Evolutionary conservation across 257 asterid species (phyloP).

Genomic region (Verbascum thapsus): DNA sequence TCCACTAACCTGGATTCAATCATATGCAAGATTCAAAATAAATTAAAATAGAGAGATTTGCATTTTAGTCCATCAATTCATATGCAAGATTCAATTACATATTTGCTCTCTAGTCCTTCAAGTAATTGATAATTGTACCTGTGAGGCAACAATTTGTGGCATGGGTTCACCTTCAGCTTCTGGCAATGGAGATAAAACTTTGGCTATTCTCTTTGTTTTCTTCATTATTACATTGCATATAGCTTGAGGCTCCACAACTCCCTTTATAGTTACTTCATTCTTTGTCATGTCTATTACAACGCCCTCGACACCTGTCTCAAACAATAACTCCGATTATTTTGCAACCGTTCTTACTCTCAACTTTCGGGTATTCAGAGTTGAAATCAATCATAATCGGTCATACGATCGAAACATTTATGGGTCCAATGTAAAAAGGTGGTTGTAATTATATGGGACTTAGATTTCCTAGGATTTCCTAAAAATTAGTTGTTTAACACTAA

Average conservation of each 20-base stretch:
- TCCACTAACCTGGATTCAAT: slow-evolving; percentile 42
- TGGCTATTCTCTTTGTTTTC: slow-evolving; percentile 47
- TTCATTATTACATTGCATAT: slow-evolving; percentile 46
- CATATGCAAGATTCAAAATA: not conserved
- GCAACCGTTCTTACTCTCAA: not conserved
- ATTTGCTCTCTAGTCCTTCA: no score
- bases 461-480: no score
- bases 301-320: slow-evolving; percentile 50
- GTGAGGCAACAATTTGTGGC: slow-evolving; percentile 56
- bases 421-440: no score
- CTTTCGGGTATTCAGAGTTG: no score
- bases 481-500: no score
- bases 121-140: slow-evolving; percentile 37
- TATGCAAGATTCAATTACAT: no score
- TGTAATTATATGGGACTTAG: no score
- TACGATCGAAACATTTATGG: no score
- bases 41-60: no score
- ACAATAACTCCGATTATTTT: not conserved
- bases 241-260: slow-evolving; percentile 56
- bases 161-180: slow-evolving; percentile 48
- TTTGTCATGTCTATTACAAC: slow-evolving; percentile 48
- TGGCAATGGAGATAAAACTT: slow-evolving; percentile 53
- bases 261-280: slow-evolving; percentile 56
- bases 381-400: no score
- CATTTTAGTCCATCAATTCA: no score